Evolutionary conservation across 495 filamentous ascomycete genomes (phyloP).

Genomic region (Delitschia confertaspora): DNA sequence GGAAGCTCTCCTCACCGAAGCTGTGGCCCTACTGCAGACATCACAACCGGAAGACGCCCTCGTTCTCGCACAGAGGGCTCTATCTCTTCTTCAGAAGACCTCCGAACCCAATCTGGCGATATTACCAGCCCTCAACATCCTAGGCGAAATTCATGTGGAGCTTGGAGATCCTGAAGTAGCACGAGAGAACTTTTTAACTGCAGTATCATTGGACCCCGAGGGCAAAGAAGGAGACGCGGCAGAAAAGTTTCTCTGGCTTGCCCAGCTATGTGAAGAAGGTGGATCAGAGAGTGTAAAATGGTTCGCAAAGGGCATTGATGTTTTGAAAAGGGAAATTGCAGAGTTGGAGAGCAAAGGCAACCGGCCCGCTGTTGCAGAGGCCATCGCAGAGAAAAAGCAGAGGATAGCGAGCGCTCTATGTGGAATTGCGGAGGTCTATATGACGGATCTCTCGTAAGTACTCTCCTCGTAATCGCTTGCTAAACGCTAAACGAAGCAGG

Average conservation of each 20-base stretch:
- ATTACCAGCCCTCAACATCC: slow-evolving; percentile 61
- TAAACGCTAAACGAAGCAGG: slow-evolving; percentile 29
- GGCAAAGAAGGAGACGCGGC: slow-evolving; percentile 69
- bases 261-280: slow-evolving; percentile 82
- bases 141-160: slow-evolving; percentile 80
- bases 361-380: slow-evolving; percentile 36
- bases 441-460: slow-evolving; percentile 78
- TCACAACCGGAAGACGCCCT: slow-evolving; percentile 62
- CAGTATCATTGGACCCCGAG: slow-evolving; percentile 63
- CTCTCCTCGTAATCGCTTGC: background rate
- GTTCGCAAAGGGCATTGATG: slow-evolving; percentile 73
- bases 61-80: slow-evolving; percentile 52
- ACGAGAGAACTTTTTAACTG: slow-evolving; percentile 55
- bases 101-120: slow-evolving; percentile 37
- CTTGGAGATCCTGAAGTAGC: slow-evolving; percentile 70
- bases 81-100: slow-evolving; percentile 41
- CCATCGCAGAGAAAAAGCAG: slow-evolving; percentile 57
- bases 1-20: slow-evolving; percentile 53
- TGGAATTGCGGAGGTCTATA: slow-evolving; percentile 87
- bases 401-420: slow-evolving; percentile 83
- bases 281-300: slow-evolving; percentile 74
- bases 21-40: slow-evolving; percentile 59
- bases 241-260: slow-evolving; percentile 93
- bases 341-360: slow-evolving; percentile 33
- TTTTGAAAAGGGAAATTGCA: slow-evolving; percentile 59